Percentiles rank a stretch among this genome's conserved stretches.
Evolutionary conservation across 176 grass and related monocot genomes (phyloP).

Genomic region (Aegilops longissima): DNA sequence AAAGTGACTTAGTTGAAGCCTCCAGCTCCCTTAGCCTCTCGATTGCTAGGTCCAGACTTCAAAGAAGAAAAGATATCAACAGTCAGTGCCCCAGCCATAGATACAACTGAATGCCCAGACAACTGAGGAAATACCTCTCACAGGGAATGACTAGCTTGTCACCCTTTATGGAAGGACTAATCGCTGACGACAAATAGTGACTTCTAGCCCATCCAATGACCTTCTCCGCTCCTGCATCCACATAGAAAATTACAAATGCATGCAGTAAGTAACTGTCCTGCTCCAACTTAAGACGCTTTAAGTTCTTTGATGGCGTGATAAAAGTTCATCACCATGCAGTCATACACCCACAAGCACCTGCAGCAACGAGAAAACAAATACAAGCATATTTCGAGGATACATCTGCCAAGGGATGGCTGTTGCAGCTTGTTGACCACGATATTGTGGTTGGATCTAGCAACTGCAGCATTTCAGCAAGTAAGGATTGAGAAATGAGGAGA

Average conservation of each 20-base stretch:
- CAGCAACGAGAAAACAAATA: not conserved
- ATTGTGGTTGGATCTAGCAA: not conserved
- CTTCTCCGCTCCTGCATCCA: constrained; percentile 68
- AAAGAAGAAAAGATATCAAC: constrained; percentile 6
- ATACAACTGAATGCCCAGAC: constrained; percentile 25
- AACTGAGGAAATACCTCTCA: constrained; percentile 64
- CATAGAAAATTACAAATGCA: constrained; percentile 18
- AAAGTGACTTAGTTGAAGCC: constrained; percentile 46
- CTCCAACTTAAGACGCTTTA: constrained; percentile 10
- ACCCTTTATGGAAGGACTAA: constrained; percentile 58
- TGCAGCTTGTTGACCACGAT: not conserved
- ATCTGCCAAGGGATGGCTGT: not conserved
- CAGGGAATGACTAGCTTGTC: constrained; percentile 69
- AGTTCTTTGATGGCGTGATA: not conserved
- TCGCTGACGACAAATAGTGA: constrained; percentile 75
- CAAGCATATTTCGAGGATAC: not conserved
- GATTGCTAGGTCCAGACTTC: constrained; percentile 84
- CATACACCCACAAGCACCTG: not conserved
- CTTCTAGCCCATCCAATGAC: constrained; percentile 89
- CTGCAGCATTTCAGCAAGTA: not conserved
- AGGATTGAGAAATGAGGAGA: not conserved
- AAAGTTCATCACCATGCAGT: not conserved
- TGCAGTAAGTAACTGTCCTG: not conserved
- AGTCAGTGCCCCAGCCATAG: constrained; percentile 17
- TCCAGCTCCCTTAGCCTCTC: constrained; percentile 66